Percentiles rank a stretch among this genome's conserved stretches.
Conservation (phyloP, 2,329 filamentous ascomycete species). For the Diplodia mutila region DNA sequence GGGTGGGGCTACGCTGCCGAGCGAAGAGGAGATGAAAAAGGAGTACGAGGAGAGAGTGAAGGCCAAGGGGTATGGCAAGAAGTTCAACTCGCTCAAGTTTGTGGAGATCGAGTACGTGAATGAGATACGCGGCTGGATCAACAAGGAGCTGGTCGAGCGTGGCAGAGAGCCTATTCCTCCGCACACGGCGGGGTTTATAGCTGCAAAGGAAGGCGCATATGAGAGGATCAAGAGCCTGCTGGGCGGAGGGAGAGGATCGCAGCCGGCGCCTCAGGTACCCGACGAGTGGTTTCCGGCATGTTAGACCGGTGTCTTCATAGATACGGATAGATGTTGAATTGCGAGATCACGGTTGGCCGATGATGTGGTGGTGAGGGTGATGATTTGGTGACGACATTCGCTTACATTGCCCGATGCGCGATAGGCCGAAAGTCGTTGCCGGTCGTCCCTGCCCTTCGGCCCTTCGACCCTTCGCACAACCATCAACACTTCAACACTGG, state of each 20-base stretch:
- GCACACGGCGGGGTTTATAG: constrained; percentile 43
- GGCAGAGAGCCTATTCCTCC: constrained; percentile 35
- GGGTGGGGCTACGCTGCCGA: constrained; percentile 55
- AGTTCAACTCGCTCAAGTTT: constrained; percentile 50
- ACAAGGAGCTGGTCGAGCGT: constrained; percentile 34
- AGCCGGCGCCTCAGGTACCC: constrained; percentile 34
- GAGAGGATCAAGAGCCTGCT: constrained; percentile 40
- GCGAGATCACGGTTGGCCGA: too few species aligned
- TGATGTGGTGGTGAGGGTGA: too few species aligned
- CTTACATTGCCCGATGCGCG: constrained; percentile 9
- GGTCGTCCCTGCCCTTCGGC: too few species aligned
- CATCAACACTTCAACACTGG: neutral
- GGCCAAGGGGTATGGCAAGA: constrained; percentile 47
- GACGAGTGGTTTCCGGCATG: constrained; percentile 10
- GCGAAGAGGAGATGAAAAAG: constrained; percentile 45
- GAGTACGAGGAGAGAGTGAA: constrained; percentile 46
- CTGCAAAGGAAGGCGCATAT: constrained; percentile 39
- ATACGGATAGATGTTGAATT: neutral
- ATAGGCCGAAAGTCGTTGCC: constrained; percentile 14
- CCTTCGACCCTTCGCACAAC: too few species aligned
- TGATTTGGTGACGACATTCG: neutral
- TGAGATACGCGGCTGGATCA: constrained; percentile 46
- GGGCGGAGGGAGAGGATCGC: constrained; percentile 23
- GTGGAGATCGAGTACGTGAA: constrained; percentile 46
- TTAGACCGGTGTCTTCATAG: neutral